Evolutionary conservation across 1,139 yeast genomes (phyloP), one percentile per base, ranked within the genome.

Genomic region (Candida sanyaensis): DNA sequence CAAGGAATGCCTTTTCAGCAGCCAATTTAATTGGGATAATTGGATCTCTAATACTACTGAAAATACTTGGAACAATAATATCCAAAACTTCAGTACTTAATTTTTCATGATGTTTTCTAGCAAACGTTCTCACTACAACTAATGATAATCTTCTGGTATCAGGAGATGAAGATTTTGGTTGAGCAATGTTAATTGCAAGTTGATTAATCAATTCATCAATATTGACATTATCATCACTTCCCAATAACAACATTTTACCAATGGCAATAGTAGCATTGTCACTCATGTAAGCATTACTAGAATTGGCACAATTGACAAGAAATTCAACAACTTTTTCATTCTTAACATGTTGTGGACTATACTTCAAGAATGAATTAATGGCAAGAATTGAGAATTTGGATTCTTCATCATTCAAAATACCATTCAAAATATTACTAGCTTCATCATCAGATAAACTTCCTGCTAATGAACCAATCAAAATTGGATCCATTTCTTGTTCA

Each of bases 1-100:
- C 82, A 58, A 92, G 67, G 64, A 80, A 92, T 1, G 96, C 92
- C 72, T 90, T 90, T 65, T 93, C 99, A 4, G 97, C 96, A 0
- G 98, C 97, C 53, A 93, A 77, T 61, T 91, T 91, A 57, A 93
- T 86, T 4, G 99, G 98, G 59, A 93, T 89, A 42, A 88, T 74
- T 12, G 84, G 78, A 59, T 92, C 97, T 56, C 99, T 80, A 40
- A 93, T 87, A 63, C 96, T 86, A 0, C 85, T 73, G 63, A 93
- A 93, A 2, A 91, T 83, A 23, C 89, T 77, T 12, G 96, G 89
- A 7, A 80, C 90, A 47, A 93, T 58, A 1, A 71, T 50, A 56
- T 84, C 83, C 54, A 83, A 71, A 28, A 78, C 64, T 12, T 63
- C 64, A 3, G 71, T 76, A 53, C 75, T 80, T 53, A 84, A 80